Evolutionary conservation across 1,284 basidiomycete genomes (phyloP), one percentile per base, ranked within the genome.

Genomic region (Gomphus bonarii): DNA sequence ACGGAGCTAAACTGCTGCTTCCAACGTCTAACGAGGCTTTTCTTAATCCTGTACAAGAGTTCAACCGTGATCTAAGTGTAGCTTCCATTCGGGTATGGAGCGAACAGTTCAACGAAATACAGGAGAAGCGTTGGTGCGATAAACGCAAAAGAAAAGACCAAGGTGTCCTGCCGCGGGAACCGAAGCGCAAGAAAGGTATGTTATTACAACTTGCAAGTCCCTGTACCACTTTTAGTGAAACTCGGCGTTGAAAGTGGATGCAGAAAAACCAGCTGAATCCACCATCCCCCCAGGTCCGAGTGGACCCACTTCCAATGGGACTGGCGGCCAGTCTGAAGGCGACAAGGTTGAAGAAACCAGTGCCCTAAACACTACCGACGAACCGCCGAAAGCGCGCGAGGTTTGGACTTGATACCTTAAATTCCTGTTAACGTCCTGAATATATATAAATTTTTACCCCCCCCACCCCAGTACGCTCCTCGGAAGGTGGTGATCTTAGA

Each of bases 21-120:
- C 84, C 87, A 0, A 77, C 84, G 48, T 73, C 73, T 57, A 84
- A 90, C 65, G 85, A 88, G 61, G 88, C 92, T 1, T 99, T 99
- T 72, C 74, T 99, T 59, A 99, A 99, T 68, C 95, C 97, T 1
- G 90, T 98, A 7, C 95, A 99, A 67, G 93, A 99, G 70, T 99
- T 97, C 77, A 99, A 99, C 72, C 80, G 97, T 46, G 95, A 99
- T 71, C 71, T 94, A 55, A 93, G 89, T 62, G 86, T 97, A 36
- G 88, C 94, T 7, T 88, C 87, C 61, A 98, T 99, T 60, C 77
- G 81, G 16, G 80, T 84, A 1, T 97, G 92, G 91, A 84, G 85
- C 60, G 84, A 94, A 63, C 75, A 84, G 46, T 65, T 84, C 61
- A 82, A 92, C 67, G 78, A 73, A 62, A 75, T 78, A 60, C 87